Base-by-base conservation (phyloP, 2,329 filamentous ascomycete species). In the Emericellopsis atlantica region DNA sequence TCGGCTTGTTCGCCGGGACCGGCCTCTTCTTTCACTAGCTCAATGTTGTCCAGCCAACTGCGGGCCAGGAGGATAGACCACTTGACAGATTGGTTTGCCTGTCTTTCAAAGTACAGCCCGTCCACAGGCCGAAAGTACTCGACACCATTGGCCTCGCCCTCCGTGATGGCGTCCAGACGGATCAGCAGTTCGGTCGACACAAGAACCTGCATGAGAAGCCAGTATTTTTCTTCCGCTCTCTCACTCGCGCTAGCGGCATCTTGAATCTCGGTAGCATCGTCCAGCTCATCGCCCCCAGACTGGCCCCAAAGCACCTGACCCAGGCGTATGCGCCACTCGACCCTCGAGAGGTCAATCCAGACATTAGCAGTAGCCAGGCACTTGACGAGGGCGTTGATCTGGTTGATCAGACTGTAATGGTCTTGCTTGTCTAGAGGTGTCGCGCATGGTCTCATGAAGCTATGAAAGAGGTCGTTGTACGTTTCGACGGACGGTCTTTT, bases 331-430 rank as follows among this genome's bases (percentile, higher is more conserved):
- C 82, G 72, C 81, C 81, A 86, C 53, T 86, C 81, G 6, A 86
- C 77, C 26, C 79, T 69, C 16, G 79, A 81, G 48, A 87, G 82
- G 56, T 87, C 81, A 40, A 82, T 71, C 82, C 82, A 87, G 36
- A 84, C 72, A 42, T 81, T 79, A 41, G 77, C 69, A 7, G 74
- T 62, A 1, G 72, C 74, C 36, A 87, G 66, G 9, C 81, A 72
- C 52, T 76, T 76, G 36, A 86, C 68, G 15, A 87, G 60, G 4
- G 77, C 73, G 48, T 79, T 69, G 42, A 86, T 84, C 53, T 87
- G 82, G 31, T 83, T 77, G 35, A 79, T 70, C 16, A 87, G 62
- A 41, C 80, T 74, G 50, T 75, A 72, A 5, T 72, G 74, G 49
- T 81, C 72, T 24, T 67, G 64, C 52, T 62, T 69, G 59, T 74